Percentiles rank a stretch among this genome's conserved stretches.
phyloP scores from a whole-genome alignment of 495 filamentous ascomycete genomes.

The Penicillium canescens region DNA sequence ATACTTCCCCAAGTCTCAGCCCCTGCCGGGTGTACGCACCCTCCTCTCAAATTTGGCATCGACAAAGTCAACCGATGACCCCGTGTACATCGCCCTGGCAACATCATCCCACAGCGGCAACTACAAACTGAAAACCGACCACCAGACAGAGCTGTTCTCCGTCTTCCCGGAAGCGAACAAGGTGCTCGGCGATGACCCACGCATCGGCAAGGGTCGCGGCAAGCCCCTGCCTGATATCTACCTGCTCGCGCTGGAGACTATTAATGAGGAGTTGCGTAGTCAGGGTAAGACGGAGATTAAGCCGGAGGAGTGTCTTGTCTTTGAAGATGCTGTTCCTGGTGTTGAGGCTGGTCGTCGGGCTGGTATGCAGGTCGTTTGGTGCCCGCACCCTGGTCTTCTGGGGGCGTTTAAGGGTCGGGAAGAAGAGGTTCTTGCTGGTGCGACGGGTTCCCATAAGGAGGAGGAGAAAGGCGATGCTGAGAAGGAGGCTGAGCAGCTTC shows the following conservation, averaged over 20 bases:
- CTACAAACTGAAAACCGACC: conserved; percentile 76
- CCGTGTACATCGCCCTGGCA: conserved; percentile 81
- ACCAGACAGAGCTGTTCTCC: conserved; percentile 71
- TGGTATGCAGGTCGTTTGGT: conserved; percentile 95
- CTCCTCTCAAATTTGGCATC: conserved; percentile 59
- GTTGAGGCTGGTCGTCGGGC: conserved; percentile 89
- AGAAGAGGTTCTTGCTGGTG: conserved; percentile 78
- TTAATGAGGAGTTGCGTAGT: conserved; percentile 67
- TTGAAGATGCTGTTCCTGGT: conserved; percentile 92
- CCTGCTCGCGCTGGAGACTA: conserved; percentile 76
- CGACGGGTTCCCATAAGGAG: conserved; percentile 66
- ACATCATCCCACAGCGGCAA: conserved; percentile 72
- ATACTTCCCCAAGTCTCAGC: conserved; percentile 69
- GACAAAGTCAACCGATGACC: conserved; percentile 40
- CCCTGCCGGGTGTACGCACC: conserved; percentile 75
- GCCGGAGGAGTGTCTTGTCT: conserved; percentile 90
- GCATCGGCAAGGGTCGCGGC: conserved; percentile 76
- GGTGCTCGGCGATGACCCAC: conserved; percentile 82
- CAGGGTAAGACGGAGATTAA: conserved; percentile 66
- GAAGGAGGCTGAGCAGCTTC: conserved; percentile 43
- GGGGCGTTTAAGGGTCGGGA: conserved; percentile 75
- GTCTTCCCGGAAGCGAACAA: conserved; percentile 66
- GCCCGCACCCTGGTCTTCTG: conserved; percentile 79
- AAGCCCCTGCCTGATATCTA: conserved; percentile 98
- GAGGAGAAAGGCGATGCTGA: conserved; percentile 48